phyloP scores from a whole-genome alignment of 768 basidiomycete genomes.

The Thelephora aurantiotincta region DNA sequence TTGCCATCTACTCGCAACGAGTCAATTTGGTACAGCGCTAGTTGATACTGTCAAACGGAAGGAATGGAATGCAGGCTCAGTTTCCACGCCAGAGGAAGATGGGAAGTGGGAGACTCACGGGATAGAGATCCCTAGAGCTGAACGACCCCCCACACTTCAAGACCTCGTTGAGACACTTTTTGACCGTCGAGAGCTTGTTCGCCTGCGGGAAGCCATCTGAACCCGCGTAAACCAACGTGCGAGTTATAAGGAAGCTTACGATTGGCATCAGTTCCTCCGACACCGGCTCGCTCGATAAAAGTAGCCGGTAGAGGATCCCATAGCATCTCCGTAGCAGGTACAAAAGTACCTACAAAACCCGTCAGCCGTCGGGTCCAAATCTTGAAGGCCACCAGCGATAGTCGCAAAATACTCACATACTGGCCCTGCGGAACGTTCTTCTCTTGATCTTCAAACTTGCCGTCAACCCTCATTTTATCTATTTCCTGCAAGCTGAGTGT shows the following conservation, averaged over 20 bases:
- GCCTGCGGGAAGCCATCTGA: slow-evolving; percentile 34
- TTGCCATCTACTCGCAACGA: slow-evolving; percentile 86
- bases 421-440: slow-evolving; percentile 88
- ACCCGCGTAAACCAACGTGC: neutral
- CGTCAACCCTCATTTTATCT: slow-evolving; percentile 93
- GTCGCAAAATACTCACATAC: slow-evolving; percentile 47
- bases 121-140: slow-evolving; percentile 83
- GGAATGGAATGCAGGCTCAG: neutral
- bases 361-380: neutral
- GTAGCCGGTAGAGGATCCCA: slow-evolving; percentile 83
- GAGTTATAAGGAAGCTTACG: slow-evolving; percentile 27
- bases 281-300: slow-evolving; percentile 93
- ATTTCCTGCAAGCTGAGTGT: slow-evolving; percentile 89
- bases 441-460: slow-evolving; percentile 91
- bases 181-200: slow-evolving; percentile 91
- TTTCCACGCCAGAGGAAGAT: neutral
- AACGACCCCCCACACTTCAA: slow-evolving; percentile 92
- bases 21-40: slow-evolving; percentile 92
- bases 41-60: slow-evolving; percentile 62
- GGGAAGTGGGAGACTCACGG: slow-evolving; percentile 29
- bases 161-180: slow-evolving; percentile 94
- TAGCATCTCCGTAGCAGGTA: slow-evolving; percentile 92
- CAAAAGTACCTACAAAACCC: slow-evolving; percentile 55
- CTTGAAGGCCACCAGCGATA: neutral
- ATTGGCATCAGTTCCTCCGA: slow-evolving; percentile 97